A percentile compares a stretch with the other conserved stretches of the same genome.
phyloP scores from a whole-genome alignment of 768 basidiomycete genomes.

The Amylocystis lapponica region DNA sequence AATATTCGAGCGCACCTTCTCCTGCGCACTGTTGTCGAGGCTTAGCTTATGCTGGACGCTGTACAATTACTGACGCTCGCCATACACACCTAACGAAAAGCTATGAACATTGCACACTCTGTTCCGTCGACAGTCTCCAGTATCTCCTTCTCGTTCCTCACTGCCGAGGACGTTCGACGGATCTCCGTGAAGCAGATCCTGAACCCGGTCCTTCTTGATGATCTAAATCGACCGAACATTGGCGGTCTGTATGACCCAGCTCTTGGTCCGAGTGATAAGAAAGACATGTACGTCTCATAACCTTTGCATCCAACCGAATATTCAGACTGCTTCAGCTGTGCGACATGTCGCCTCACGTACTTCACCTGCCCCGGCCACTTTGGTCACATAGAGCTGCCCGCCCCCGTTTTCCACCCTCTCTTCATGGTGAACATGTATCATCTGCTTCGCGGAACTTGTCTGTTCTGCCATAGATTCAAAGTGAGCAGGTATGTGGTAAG shows the following conservation, averaged over 20 bases:
- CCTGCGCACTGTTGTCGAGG: no score
- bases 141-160: conserved; percentile 90
- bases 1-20: no score
- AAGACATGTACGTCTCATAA: conserved; percentile 73
- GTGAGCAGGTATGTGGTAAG: conserved; percentile 65
- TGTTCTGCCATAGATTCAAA: conserved; percentile 95
- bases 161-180: conserved; percentile 78
- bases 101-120: conserved; percentile 89
- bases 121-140: conserved; percentile 80
- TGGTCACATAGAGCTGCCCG: conserved; percentile 94
- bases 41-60: no score
- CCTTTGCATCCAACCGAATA: background rate
- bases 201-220: conserved; percentile 90
- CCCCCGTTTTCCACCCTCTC: conserved; percentile 93
- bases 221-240: conserved; percentile 84
- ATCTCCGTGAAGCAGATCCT: conserved; percentile 98
- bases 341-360: conserved; percentile 88
- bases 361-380: conserved; percentile 97
- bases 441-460: conserved; percentile 79
- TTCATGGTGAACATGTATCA: conserved; percentile 92
- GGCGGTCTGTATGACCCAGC: conserved; percentile 95
- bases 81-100: no score
- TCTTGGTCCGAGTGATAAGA: conserved; percentile 81
- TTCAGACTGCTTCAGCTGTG: conserved; percentile 52
- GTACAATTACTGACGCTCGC: no score